phyloP scores from a whole-genome alignment of 1,139 yeast species.

The Candida freyschussii region DNA sequence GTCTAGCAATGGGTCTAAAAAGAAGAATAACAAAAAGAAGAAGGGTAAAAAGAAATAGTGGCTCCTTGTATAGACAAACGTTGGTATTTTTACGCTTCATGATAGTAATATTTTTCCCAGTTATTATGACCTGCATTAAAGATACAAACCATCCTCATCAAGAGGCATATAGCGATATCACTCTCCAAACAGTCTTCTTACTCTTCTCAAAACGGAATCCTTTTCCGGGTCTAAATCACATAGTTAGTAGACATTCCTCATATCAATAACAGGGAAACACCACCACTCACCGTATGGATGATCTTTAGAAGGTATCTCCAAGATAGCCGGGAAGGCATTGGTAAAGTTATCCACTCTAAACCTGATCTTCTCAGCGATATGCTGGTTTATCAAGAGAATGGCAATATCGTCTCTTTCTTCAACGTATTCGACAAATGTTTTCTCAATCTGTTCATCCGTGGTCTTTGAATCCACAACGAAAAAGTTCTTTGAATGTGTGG shows the following conservation, averaged over 20 bases:
- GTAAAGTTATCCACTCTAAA: conserved; percentile 76
- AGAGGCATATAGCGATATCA: conserved; percentile 27
- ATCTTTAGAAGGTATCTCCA: conserved; percentile 97
- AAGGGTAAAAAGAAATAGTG: conserved; percentile 21
- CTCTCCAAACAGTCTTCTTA: conserved; percentile 91
- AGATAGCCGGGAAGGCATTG: conserved; percentile 90
- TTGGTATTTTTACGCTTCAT: background rate
- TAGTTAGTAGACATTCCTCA: no score
- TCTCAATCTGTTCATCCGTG: conserved; percentile 66
- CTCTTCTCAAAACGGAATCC: conserved; percentile 92
- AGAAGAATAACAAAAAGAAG: conserved; percentile 31
- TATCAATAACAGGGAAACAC: background rate
- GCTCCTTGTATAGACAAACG: no score
- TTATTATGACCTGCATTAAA: conserved; percentile 19
- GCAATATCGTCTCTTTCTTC: conserved; percentile 83
- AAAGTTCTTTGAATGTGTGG: conserved; percentile 66
- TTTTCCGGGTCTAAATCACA: conserved; percentile 84
- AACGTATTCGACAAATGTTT: conserved; percentile 73
- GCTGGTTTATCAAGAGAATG: conserved; percentile 87
- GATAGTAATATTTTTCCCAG: no score
- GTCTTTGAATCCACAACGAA: conserved; percentile 79
- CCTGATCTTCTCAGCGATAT: conserved; percentile 88
- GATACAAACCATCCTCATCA: background rate
- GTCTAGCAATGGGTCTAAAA: no score
- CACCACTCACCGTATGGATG: conserved; percentile 71